Base-by-base conservation (phyloP, 371 early-diverging fungal genomes). In the Apophysomyces variabilis region DNA sequence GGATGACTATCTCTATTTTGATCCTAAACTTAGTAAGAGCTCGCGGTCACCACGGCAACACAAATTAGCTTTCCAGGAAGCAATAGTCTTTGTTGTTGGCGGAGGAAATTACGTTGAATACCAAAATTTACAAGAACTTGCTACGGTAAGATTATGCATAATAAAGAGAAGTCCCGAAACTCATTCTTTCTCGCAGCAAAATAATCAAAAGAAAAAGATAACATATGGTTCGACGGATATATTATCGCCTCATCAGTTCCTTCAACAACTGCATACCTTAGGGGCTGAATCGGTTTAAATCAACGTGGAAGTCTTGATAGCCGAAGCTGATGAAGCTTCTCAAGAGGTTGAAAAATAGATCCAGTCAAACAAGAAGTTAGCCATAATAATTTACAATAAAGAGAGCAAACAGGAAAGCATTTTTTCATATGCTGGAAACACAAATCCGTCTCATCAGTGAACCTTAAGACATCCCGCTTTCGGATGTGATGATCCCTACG, bases 221-320 rank as follows among this genome's bases (percentile, higher is more conserved):
- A 90, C 93, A 14, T 98, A 99, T 80, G 99, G 99, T 2, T 90
- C 96, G 8, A 99, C 98, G 0, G 98, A 98, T 66, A 86, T 99
- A 62, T 65, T 97, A 62, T 95, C 89, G 47, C 92, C 99, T 8
- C 82, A 89, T 7, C 80, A 84, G 64, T 97, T 99, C 76, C 73
- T 99, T 65, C 73, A 85, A 54, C 97, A 98, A 78, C 81, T 98
- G 18, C 78, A 87, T 46, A 76, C 69, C 8, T 83, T 96, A 13
- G 94, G 87, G 43, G 67, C 65, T 45, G 80, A 77, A 60, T 60
- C 63, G 8, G 54, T 26, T 26, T 26, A 26, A 3, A 26, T 26
- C 32, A 3, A 26, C 3, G 3, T 26, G 32, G 32, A 26, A 26
- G 32, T 26, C 32, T 26, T 26, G 32, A 26, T 26, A 26, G 32